Percentiles rank a stretch among this genome's conserved stretches.
These are phyloP conservation scores for Penicillium concentricum DNA, from an alignment of 2,329 filamentous ascomycete species.

Conservation along the genomic window DNA sequence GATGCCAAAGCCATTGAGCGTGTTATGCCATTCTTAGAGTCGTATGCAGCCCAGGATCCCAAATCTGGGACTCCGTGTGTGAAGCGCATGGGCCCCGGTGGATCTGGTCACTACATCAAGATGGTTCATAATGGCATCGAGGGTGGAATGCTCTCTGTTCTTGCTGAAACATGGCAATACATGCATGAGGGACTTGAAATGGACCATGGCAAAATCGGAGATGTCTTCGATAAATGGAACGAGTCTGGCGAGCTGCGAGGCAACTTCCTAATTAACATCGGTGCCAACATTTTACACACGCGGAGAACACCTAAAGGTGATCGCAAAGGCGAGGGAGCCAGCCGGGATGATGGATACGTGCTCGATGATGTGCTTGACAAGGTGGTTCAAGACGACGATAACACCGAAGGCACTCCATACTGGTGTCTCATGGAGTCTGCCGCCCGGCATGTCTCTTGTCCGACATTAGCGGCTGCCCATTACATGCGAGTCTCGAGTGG, in stretches of 20 bases:
- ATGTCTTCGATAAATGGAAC: conserved; percentile 63
- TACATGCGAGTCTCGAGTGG: conserved; percentile 64
- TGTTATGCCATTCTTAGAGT: conserved; percentile 61
- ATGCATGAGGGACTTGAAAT: conserved; percentile 60
- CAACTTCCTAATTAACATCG: conserved; percentile 64
- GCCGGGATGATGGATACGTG: conserved; percentile 48
- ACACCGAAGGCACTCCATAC: conserved; percentile 65
- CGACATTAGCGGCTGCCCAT: conserved; percentile 64
- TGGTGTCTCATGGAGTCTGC: conserved; percentile 66
- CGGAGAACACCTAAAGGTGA: conserved; percentile 45
- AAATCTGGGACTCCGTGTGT: conserved; percentile 60
- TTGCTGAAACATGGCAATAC: conserved; percentile 65
- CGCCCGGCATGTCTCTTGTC: conserved; percentile 60
- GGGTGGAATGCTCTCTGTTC: conserved; percentile 65
- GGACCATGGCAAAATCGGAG: conserved; percentile 59
- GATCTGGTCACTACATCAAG: conserved; percentile 70
- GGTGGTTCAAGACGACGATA: conserved; percentile 67
- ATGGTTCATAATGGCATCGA: conserved; percentile 77
- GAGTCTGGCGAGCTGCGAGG: conserved; percentile 56
- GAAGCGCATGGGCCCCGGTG: conserved; percentile 59
- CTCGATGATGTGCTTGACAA: conserved; percentile 66
- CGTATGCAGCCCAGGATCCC: conserved; percentile 62
- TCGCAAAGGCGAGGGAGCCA: conserved; percentile 32
- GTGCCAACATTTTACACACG: conserved; percentile 58
- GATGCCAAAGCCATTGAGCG: conserved; percentile 57